Percentiles rank a stretch among this genome's conserved stretches.
Conservation (phyloP, 108 stramenopile species). For the Aurantiochytrium sp. region DNA sequence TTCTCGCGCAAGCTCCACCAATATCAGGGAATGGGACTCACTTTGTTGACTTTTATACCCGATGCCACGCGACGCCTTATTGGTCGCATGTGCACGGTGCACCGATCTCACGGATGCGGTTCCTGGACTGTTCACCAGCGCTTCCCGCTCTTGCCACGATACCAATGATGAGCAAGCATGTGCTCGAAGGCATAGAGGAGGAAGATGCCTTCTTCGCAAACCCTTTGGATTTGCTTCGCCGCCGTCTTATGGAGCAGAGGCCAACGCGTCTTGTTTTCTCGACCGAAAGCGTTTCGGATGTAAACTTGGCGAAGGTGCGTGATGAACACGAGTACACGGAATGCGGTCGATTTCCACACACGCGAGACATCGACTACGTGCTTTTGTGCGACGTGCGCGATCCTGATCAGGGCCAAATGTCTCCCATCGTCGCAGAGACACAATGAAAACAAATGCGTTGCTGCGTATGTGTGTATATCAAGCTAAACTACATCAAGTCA, state of each 20-base stretch:
- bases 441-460: no score
- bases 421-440: no score
- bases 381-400: no score
- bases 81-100: background rate
- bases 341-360: no score
- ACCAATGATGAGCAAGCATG: background rate
- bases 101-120: background rate
- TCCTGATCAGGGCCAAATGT: no score
- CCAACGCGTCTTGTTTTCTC: background rate
- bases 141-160: background rate
- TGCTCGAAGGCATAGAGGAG: background rate
- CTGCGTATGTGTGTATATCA: no score
- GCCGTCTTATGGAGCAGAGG: background rate
- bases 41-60: constrained; percentile 2
- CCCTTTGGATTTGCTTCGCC: background rate
- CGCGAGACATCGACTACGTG: no score
- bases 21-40: background rate
- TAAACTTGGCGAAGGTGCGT: no score
- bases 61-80: constrained; percentile 8
- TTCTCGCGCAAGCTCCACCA: background rate
- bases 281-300: background rate
- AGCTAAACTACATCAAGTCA: no score
- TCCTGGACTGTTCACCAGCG: background rate
- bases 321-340: no score
- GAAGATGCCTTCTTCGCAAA: background rate